Evolutionary conservation across 441 rosid genomes (phyloP), one percentile per base, ranked within the genome.

Genomic region (Populus hybrid): DNA sequence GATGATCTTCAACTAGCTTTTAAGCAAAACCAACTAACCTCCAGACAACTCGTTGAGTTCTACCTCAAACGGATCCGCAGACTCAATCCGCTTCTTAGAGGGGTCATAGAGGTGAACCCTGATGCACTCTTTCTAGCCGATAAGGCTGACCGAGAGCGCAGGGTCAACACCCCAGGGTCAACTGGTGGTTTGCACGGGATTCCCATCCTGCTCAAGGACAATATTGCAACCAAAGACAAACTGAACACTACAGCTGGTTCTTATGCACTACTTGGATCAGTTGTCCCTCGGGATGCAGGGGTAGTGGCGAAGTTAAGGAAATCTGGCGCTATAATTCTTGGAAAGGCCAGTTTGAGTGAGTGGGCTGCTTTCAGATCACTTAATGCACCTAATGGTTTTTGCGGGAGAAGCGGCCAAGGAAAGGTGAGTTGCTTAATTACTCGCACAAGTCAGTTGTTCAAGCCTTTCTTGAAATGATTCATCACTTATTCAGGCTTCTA

Each of bases 191-290:
- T 94, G 78, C 97, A 89, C 30, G 95, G 95, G 26, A 85, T 92
- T 81, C 98, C 95, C 0, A 10, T 92, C 63, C 85, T 94, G 66
- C 89, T 94, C 38, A 92, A 94, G 82, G 97, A 94, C 32, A 87
- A 78, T 18, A 89, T 89, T 50, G 91, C 84, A 36, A 92, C 95
- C 9, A 88, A 89, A 68, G 97, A 91, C 21, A 84, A 74, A 88
- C 85, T 94, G 80, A 92, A 87, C 85, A 94, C 92, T 2, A 92
- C 97, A 0, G 93, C 92, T 2, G 95, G 95, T n/a, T 94, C 97
- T 0, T 86, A 81, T 0, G 92, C 95, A 0, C 78, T 91, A 78
- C 87, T 91, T 5, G 83, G 95, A 9, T 92, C 95, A 0, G 82
- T 89, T 0, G 94, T 90, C 72, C 83, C 91, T 3, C 76, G 88